phyloP scores from a whole-genome alignment of 306 rosid species.

The Castanea mollissima region DNA sequence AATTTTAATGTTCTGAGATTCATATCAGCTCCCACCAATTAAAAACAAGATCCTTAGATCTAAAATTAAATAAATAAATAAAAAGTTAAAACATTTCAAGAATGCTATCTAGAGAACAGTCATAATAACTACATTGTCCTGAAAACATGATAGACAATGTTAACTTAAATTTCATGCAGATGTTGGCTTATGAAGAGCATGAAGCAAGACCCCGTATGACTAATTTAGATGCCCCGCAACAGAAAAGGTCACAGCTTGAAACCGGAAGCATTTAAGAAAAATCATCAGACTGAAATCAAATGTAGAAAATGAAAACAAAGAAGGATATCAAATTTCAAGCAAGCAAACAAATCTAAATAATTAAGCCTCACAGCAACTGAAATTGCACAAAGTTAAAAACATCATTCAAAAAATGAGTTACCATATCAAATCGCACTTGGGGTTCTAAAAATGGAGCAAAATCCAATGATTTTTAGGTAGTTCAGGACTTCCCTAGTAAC shows the following conservation, averaged over 20 bases:
- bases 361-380: neutral
- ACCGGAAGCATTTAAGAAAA: neutral
- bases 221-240: neutral
- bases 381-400: conserved; percentile 10
- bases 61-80: too few species aligned
- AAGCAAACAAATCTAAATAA: neutral
- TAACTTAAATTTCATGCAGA: too few species aligned
- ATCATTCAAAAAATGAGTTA: neutral
- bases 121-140: too few species aligned
- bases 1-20: neutral
- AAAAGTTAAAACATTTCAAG: neutral
- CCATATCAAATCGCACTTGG: neutral
- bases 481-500: neutral
- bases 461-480: neutral
- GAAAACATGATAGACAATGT: too few species aligned
- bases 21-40: neutral
- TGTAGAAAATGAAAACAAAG: neutral
- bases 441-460: neutral
- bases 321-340: neutral
- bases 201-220: neutral
- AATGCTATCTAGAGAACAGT: neutral
- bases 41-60: neutral
- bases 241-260: neutral
- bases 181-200: neutral
- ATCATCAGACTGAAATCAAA: neutral